Evolutionary conservation across 2,329 filamentous ascomycete species (phyloP).

Genomic region (Dactylellina haptotyla): DNA sequence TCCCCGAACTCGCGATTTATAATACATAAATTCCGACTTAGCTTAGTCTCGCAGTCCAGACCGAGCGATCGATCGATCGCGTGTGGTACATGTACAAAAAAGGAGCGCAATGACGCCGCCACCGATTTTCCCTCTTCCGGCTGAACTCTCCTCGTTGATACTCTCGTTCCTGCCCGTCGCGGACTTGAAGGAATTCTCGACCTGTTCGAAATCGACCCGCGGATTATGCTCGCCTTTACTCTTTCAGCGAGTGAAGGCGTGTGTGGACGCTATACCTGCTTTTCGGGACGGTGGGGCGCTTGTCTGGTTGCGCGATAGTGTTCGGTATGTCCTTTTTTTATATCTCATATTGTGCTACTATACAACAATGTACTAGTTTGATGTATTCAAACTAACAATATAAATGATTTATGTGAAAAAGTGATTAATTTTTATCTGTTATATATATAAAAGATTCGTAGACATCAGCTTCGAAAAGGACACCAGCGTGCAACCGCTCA

Average conservation of each 20-base stretch:
- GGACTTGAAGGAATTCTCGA: slow-evolving; percentile 7
- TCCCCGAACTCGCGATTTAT: too few species aligned
- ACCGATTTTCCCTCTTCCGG: neutral
- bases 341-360: neutral
- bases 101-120: too few species aligned
- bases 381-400: too few species aligned
- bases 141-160: neutral
- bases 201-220: neutral
- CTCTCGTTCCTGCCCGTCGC: neutral
- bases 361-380: too few species aligned
- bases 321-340: neutral
- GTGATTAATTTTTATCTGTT: too few species aligned
- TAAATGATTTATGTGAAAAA: too few species aligned
- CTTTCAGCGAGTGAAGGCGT: neutral
- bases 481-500: neutral
- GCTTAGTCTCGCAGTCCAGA: too few species aligned
- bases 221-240: neutral
- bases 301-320: neutral
- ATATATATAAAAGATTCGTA: too few species aligned
- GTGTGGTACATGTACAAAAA: too few species aligned
- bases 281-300: slow-evolving; percentile 13
- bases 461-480: neutral
- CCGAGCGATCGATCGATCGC: too few species aligned
- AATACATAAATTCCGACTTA: too few species aligned
- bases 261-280: neutral